phyloP scores from a whole-genome alignment of 2,329 filamentous ascomycete species.

The Fonsecaea pugnacius region DNA sequence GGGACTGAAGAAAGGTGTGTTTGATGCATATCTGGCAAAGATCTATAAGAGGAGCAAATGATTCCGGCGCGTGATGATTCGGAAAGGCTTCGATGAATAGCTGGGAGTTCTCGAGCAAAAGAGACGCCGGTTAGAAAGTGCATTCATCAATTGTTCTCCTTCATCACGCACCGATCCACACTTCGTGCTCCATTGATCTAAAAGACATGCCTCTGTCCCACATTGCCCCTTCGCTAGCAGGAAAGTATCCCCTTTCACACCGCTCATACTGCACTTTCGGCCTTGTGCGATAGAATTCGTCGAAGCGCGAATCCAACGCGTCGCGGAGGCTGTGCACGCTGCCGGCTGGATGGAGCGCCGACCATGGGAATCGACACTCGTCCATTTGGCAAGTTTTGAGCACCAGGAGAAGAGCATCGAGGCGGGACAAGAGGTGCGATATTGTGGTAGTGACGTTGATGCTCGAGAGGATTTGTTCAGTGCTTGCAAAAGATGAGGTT shows the following conservation, averaged over 20 bases:
- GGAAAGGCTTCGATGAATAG: not conserved
- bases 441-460: conserved; percentile 31
- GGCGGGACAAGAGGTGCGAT: conserved; percentile 36
- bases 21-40: conserved; percentile 88
- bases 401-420: conserved; percentile 46
- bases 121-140: not conserved
- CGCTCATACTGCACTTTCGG: conserved; percentile 21
- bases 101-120: not conserved
- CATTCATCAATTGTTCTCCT: not conserved
- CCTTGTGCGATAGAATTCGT: conserved; percentile 19
- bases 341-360: conserved; percentile 42
- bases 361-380: conserved; percentile 46
- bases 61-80: not conserved
- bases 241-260: conserved; percentile 24
- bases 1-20: conserved; percentile 87
- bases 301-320: conserved; percentile 37
- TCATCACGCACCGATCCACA: conserved; percentile 13
- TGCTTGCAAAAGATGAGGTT: not conserved
- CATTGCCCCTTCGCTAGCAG: conserved; percentile 22
- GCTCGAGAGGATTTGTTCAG: not conserved
- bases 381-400: conserved; percentile 47
- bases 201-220: conserved; percentile 18
- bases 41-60: conserved; percentile 99
- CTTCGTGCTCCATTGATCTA: conserved; percentile 19
- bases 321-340: conserved; percentile 42